Conservation (phyloP, 2,329 filamentous ascomycete species). For the Fusarium buharicum region DNA sequence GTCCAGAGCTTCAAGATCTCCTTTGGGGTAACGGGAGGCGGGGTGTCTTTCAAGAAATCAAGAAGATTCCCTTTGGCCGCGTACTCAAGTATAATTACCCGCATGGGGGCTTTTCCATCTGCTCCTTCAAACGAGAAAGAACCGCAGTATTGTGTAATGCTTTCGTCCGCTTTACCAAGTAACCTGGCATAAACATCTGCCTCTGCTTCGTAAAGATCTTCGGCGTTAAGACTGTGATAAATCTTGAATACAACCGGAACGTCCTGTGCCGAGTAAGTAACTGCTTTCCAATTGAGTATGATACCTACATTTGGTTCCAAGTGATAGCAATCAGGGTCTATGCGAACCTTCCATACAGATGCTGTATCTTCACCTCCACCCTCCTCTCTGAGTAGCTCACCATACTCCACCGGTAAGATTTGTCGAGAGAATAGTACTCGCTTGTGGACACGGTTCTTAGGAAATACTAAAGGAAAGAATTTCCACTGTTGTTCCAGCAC, state of each 20-base stretch:
- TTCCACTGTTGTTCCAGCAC: constrained; percentile 11
- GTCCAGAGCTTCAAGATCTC: not conserved
- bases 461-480: constrained; percentile 17
- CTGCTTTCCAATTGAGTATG: not conserved
- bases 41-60: not conserved
- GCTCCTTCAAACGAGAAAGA: constrained; percentile 10
- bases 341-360: not conserved
- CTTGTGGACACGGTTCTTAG: not conserved
- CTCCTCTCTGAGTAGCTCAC: not conserved
- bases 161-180: not conserved
- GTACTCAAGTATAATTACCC: constrained; percentile 15
- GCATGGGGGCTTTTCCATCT: not conserved
- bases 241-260: constrained; percentile 23
- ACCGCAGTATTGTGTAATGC: constrained; percentile 2
- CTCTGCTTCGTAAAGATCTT: constrained; percentile 5
- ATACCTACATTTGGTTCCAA: not conserved
- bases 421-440: not conserved
- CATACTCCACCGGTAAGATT: constrained; percentile 10
- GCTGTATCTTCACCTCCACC: not conserved
- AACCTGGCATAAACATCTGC: not conserved
- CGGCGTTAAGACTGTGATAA: not conserved
- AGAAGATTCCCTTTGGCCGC: constrained; percentile 6
- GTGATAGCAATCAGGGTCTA: not conserved
- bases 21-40: not conserved
- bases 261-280: not conserved